Evolutionary conservation across 2,329 filamentous ascomycete species (phyloP), one percentile per base, ranked within the genome.

Genomic region (Curvularia spicifera): DNA sequence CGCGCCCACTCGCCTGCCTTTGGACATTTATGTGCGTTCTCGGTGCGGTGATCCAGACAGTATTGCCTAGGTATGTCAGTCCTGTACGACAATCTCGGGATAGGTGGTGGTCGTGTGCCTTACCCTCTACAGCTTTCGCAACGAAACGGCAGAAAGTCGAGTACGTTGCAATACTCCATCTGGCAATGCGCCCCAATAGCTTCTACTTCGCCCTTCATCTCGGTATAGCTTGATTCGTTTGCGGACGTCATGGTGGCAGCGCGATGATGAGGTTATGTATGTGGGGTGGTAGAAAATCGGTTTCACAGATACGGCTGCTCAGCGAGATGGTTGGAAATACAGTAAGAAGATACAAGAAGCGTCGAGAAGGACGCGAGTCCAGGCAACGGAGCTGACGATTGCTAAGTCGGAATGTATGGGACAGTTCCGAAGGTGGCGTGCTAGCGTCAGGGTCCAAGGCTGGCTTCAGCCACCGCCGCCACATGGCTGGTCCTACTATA

Each of bases 141-240:
- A 73, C 88, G 85, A 78, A 98, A 98, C 4, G 95, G 95, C 4
- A 99, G 87, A 78, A 99, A 98, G 79, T 98, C 95, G 60, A 98
- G 90, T 74, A 95, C 91, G 75, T 93, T 90, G 83, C 95, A 99
- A 83, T 92, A 96, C 65, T 89, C 83, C 79, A 91, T 89, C 77
- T 97, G 88, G 84, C 95, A 99, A 82, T 97, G 93, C 61, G 87
- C 87, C 78, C 95, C 95, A 68, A 98, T 89, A 24, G 93, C 85
- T 70, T 91, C 89, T 47, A 93, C 89, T 78, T 97, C 93, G 75
- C 84, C 84, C 35, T 60, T 63, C 89, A 93, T 93, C 61, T 84
- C 85, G 75, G 88, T 84, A 81, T 88, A 92, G 75, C 82, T 89
- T 51, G 56, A 57, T 35, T 55, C 47, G 33, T 61, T 53, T 46